Evolutionary conservation across 768 basidiomycete genomes (phyloP), one percentile per base, ranked within the genome.

Genomic region (Lactarius sp.): DNA sequence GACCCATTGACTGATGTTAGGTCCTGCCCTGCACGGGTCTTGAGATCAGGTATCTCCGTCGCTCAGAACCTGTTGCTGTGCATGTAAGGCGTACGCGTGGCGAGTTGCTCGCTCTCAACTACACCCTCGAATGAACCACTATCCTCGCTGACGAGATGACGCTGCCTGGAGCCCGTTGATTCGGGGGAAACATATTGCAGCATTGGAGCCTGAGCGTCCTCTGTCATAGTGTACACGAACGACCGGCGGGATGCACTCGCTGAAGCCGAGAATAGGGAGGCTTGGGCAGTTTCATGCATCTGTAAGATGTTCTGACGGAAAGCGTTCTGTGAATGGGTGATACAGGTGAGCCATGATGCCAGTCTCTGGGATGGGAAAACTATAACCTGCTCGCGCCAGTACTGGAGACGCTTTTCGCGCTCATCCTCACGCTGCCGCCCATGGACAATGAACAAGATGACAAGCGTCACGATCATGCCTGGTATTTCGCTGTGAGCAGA

Each of bases 311-410:
- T 89, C 75, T 89, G 86, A 68, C 88, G 87, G 80, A 90, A 88
- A 9, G 87, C 83, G 68, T 86, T 87, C 85, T 90, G 68, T 18
- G 59, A 49, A 20, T 18, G 62, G 37, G 60, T 2, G 46, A 47
- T 27, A 36, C 60, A 3, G 62, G 64, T 53, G 52, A 52, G 41
- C 34, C 22, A 27, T 60, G 33, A 46, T 31, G 31, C 16, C 22
- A 5, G 33, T 12, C 55, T 16, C 1, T 49, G 33, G 20, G 39
- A 27, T 22, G 53, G 4, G 13, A n/a, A 16, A 47, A n/a, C 64
- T 69, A 55, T 66, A 27, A 85, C 87, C 80, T 92, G 92, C 77
- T 94, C 92, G 68, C 86, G 85, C 87, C 92, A 94, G 75, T 94
- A 94, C 71, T 92, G 90, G 49, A 86, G 76, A 68, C 92, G 87